phyloP scores from a whole-genome alignment of 2,329 filamentous ascomycete genomes.

The Aspergillus sp. region DNA sequence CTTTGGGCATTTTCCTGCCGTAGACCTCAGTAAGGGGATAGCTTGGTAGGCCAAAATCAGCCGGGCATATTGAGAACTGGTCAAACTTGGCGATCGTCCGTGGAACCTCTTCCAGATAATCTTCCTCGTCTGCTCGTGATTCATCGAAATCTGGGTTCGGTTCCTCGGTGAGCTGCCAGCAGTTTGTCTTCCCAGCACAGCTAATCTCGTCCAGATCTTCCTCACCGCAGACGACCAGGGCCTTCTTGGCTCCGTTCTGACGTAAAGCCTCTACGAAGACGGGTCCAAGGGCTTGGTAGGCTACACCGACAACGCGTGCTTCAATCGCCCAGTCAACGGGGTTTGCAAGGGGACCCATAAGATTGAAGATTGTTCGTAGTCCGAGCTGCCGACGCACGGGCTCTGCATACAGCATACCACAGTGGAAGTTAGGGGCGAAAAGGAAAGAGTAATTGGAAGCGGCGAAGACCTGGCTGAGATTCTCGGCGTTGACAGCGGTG shows the following conservation, averaged over 20 bases:
- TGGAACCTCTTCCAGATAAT: conserved; percentile 45
- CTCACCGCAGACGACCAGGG: conserved; percentile 86
- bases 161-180: conserved; percentile 75
- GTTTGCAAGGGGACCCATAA: conserved; percentile 90
- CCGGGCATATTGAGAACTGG: conserved; percentile 76
- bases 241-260: conserved; percentile 77
- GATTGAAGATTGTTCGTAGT: conserved; percentile 96
- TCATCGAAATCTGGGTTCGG: conserved; percentile 50
- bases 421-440: conserved; percentile 95
- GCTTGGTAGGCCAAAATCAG: conserved; percentile 81
- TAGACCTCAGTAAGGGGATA: conserved; percentile 80
- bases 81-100: conserved; percentile 64
- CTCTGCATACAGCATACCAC: conserved; percentile 88
- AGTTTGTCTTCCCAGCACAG: conserved; percentile 84
- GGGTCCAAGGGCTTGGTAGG: conserved; percentile 80
- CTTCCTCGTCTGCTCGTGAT: conserved; percentile 49
- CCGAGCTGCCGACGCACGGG: conserved; percentile 85
- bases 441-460: conserved; percentile 91
- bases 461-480: conserved; percentile 73
- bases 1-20: conserved; percentile 79
- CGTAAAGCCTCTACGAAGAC: conserved; percentile 86
- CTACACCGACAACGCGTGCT: conserved; percentile 90
- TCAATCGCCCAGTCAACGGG: conserved; percentile 84
- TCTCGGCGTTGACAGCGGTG: conserved; percentile 71
- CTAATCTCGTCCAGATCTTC: conserved; percentile 96